These are phyloP conservation scores for Glycine latifolia DNA, from an alignment of 306 rosid species.

Conservation along the genomic window DNA sequence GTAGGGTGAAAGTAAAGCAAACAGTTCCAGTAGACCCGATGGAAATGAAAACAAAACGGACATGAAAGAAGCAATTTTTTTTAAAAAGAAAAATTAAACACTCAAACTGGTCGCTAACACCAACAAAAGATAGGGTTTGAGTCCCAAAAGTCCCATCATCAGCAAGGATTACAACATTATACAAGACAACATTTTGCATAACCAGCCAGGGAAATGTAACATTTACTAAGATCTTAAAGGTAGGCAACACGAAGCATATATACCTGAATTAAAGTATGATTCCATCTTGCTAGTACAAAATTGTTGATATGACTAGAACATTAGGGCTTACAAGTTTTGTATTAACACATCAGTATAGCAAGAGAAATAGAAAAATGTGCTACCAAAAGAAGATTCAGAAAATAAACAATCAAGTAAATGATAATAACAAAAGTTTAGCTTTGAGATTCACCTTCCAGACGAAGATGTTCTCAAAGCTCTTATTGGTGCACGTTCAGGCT, in stretches of 20 bases:
- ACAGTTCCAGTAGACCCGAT: constrained; percentile 6
- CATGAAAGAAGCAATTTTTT: constrained; percentile 3
- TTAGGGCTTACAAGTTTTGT: constrained; percentile 29
- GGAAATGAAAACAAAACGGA: constrained; percentile 31
- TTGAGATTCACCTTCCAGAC: constrained; percentile 87
- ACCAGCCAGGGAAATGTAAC: not conserved
- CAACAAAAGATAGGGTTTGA: constrained; percentile 12
- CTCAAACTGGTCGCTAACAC: constrained; percentile 3
- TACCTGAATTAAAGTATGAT: constrained; percentile 7
- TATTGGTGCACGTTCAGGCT: constrained; percentile 97
- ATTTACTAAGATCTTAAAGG: constrained; percentile 36
- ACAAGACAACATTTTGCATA: not conserved
- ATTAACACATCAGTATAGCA: constrained; percentile 26
- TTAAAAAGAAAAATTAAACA: not conserved
- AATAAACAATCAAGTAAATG: constrained; percentile 41
- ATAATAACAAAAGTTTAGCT: constrained; percentile 34
- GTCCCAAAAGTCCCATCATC: constrained; percentile 36
- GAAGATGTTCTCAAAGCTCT: constrained; percentile 97
- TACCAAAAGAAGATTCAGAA: constrained; percentile 22
- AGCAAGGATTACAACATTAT: constrained; percentile 34
- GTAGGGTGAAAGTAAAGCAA: constrained; percentile 27
- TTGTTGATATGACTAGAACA: not conserved
- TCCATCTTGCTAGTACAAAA: constrained; percentile 11
- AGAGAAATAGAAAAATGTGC: constrained; percentile 28
- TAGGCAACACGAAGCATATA: constrained; percentile 8